Percentiles rank a stretch among this genome's conserved stretches.
phyloP scores from a whole-genome alignment of 2,329 filamentous ascomycete species.

The Diaporthe destruens region DNA sequence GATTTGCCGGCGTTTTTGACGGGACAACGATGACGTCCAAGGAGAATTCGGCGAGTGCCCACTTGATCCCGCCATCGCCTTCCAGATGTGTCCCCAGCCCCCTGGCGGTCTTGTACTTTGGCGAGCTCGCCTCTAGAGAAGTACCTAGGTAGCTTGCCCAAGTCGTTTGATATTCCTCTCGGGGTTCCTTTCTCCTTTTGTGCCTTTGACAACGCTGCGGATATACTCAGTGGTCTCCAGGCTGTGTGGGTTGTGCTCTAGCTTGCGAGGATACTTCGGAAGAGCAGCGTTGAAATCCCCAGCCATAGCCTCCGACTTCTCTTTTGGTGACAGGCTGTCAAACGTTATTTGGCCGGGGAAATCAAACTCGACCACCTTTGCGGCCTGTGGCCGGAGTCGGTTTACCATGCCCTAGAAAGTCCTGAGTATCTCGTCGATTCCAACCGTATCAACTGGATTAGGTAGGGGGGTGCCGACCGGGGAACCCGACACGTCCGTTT shows the following conservation, averaged over 20 bases:
- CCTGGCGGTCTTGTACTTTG: background rate
- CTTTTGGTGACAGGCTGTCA: background rate
- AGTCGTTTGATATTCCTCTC: background rate
- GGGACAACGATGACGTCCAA: constrained; percentile 9
- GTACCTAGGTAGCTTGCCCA: background rate
- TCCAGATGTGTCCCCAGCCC: background rate
- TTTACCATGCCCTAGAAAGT: constrained; percentile 71
- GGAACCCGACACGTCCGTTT: constrained; percentile 64
- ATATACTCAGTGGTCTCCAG: constrained; percentile 65
- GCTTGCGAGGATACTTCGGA: constrained; percentile 65
- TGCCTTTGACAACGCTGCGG: constrained; percentile 55
- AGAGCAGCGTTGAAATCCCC: constrained; percentile 72
- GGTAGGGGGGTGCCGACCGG: constrained; percentile 72
- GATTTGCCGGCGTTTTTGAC: constrained; percentile 4
- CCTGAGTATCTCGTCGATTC: constrained; percentile 61
- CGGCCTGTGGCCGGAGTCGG: constrained; percentile 58
- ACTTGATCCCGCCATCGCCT: background rate
- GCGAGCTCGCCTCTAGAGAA: background rate
- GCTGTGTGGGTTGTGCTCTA: constrained; percentile 69
- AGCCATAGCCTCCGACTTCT: constrained; percentile 51
- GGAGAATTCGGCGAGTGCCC: background rate
- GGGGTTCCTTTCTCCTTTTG: background rate
- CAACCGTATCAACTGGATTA: constrained; percentile 66
- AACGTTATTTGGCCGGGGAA: constrained; percentile 43
- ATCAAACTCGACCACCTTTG: constrained; percentile 56